Evolutionary conservation across 257 asterid species (phyloP), one percentile per base, ranked within the genome.

Genomic region (Ophiorrhiza pumila): DNA sequence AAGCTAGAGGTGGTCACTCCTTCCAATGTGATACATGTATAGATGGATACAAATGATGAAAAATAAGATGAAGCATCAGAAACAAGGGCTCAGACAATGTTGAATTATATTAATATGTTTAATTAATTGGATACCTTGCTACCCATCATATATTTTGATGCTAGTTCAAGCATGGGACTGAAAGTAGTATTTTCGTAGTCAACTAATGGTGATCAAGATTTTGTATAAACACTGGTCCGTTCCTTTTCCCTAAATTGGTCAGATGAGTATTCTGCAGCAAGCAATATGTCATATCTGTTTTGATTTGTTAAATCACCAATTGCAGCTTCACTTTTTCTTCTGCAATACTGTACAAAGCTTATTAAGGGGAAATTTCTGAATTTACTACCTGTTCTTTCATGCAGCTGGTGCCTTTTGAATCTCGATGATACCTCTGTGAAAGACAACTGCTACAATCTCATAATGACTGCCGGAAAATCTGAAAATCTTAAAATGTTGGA

Each of bases 401-500:
- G 79, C 90, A 93, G 98, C 82, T 89, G 92, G 74, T 87, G 93
- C 79, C 73, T 80, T 69, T 73, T 82, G 17, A 85, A 85, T 82
- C 80, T 86, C 50, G 92, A 85, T 78, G 88, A 80, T 71, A 76
- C 67, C 80, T 77, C 90, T 34, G 66, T 82, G 18, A 82, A 86
- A 73, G 89, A 87, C 68, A 71, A 87, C 71, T 85, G 91, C 88
- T 88, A 68, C 72, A 77, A 80, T 75, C 79, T 88, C 78, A 80
- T 85, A 72, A 86, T 90, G 97, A 91, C 93, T 68, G 90, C 95
- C 2, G 91, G 91, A 67, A 86, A 87, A 80, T 82, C 95, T 34
- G 93, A 86, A 79, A 91, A 90, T 62, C 82, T 86, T 81, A 87
- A 87, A 86, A 88, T 88, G 96, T 82, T 90, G 81, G 98, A 87